These are phyloP conservation scores for Sphagnum magellanicum DNA, from an alignment of 228 moss, liverwort and hornwort species.

Conservation along the genomic window DNA sequence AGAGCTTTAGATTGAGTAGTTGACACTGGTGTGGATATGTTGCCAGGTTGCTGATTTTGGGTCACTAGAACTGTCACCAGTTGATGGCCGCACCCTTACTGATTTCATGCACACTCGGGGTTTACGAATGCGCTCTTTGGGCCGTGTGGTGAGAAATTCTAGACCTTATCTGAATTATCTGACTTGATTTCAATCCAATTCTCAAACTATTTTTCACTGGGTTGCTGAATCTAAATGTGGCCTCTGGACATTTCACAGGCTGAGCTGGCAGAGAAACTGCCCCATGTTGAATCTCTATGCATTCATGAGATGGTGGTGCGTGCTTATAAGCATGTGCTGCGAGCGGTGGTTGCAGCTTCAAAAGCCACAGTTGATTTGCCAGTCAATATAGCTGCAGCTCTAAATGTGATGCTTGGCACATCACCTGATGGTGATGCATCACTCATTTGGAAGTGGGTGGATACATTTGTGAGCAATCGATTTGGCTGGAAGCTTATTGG, in stretches of 20 bases:
- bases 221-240: not conserved
- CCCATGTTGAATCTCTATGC: conserved; percentile 61
- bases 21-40: no score
- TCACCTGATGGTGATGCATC: conserved; percentile 24
- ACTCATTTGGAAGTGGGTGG: conserved; percentile 40
- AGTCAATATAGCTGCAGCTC: conserved; percentile 44
- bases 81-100: conserved; percentile 63
- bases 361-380: conserved; percentile 35
- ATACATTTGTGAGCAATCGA: conserved; percentile 42
- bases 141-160: conserved; percentile 36
- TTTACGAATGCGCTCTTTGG: conserved; percentile 55
- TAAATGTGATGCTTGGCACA: conserved; percentile 57
- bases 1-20: no score
- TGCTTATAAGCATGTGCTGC: conserved; percentile 55
- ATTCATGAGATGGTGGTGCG: conserved; percentile 67
- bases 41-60: conserved; percentile 59
- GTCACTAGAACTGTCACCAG: conserved; percentile 57
- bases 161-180: not conserved
- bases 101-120: conserved; percentile 75
- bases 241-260: conserved; percentile 21
- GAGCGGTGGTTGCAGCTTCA: conserved; percentile 47
- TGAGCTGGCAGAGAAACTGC: conserved; percentile 46
- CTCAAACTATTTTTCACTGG: no score
- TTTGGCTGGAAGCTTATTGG: conserved; percentile 51
- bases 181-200: not conserved